A percentile compares a stretch with the other conserved stretches of the same genome.
These are phyloP conservation scores for Aspergillus bridgeri DNA, from an alignment of 495 filamentous ascomycete species.

Conservation along the genomic window DNA sequence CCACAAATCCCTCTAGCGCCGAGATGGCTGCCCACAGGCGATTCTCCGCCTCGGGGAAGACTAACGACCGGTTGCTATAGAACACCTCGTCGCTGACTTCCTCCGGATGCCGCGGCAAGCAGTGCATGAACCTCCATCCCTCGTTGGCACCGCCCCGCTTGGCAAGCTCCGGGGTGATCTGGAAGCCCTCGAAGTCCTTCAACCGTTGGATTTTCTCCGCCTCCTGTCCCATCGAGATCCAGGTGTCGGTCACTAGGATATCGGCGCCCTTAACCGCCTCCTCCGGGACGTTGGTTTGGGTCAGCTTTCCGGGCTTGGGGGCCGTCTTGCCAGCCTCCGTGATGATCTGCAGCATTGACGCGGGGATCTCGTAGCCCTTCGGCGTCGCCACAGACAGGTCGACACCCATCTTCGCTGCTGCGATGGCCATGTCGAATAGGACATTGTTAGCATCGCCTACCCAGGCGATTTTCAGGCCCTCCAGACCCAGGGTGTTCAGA, in stretches of 20 bases:
- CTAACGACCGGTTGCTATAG: constrained; percentile 74
- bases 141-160: constrained; percentile 81
- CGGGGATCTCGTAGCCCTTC: constrained; percentile 72
- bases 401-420: constrained; percentile 79
- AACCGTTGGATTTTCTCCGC: constrained; percentile 70
- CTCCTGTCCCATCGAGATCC: constrained; percentile 97
- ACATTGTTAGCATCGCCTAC: constrained; percentile 97
- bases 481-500: constrained; percentile 59
- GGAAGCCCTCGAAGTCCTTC: constrained; percentile 82
- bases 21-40: constrained; percentile 86
- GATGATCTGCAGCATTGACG: constrained; percentile 66
- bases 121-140: constrained; percentile 98
- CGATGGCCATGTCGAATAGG: constrained; percentile 86
- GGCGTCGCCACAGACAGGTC: constrained; percentile 85
- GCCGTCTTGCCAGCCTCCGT: constrained; percentile 54
- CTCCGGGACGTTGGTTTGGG: constrained; percentile 74
- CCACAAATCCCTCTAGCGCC: constrained; percentile 82
- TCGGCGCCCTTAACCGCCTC: constrained; percentile 88
- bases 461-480: constrained; percentile 89
- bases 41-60: constrained; percentile 94
- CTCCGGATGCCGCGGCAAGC: constrained; percentile 87
- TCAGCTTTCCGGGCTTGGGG: constrained; percentile 58
- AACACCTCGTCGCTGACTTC: constrained; percentile 95
- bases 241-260: constrained; percentile 92
- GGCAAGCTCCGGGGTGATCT: constrained; percentile 80